A percentile compares a stretch with the other conserved stretches of the same genome.
Evolutionary conservation across 441 rosid species (phyloP).

Genomic region (Sinapis alba): DNA sequence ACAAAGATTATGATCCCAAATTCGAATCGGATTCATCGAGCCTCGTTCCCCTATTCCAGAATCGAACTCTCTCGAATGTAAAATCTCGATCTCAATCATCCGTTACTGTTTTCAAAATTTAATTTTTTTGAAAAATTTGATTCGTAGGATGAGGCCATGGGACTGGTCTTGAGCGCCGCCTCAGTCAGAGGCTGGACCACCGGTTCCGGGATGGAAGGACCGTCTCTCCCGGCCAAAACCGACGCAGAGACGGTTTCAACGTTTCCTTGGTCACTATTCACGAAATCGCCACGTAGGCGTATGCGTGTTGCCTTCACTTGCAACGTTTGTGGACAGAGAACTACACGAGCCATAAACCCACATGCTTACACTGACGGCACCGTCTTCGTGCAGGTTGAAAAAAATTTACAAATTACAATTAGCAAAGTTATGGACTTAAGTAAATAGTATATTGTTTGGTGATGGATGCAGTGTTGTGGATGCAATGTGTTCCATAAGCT

Average conservation of each 20-base stretch:
- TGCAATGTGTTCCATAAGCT: conserved; percentile 94
- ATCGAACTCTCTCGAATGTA: conserved; percentile 64
- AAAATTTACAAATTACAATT: background rate
- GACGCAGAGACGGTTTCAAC: conserved; percentile 74
- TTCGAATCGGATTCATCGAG: conserved; percentile 54
- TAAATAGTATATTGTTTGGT: background rate
- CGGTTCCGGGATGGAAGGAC: conserved; percentile 96
- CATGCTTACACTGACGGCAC: conserved; percentile 94
- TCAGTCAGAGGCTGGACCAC: conserved; percentile 94
- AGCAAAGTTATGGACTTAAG: background rate
- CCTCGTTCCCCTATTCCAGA: conserved; percentile 65
- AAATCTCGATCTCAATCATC: background rate
- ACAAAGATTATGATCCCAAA: conserved; percentile 58
- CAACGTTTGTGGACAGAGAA: conserved; percentile 86
- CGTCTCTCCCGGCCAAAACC: conserved; percentile 62
- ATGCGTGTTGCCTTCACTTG: conserved; percentile 97
- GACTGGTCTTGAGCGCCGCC: conserved; percentile 82
- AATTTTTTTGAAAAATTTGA: conserved; percentile 11
- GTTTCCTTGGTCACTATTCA: conserved; percentile 91
- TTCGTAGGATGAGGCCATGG: conserved; percentile 84
- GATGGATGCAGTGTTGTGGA: conserved; percentile 75
- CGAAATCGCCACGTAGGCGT: conserved; percentile 91
- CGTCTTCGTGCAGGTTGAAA: conserved; percentile 76
- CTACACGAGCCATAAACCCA: conserved; percentile 83
- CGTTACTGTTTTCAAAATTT: background rate